Conservation (phyloP, 257 asterid species). For the Solanum clarkiae region DNA sequence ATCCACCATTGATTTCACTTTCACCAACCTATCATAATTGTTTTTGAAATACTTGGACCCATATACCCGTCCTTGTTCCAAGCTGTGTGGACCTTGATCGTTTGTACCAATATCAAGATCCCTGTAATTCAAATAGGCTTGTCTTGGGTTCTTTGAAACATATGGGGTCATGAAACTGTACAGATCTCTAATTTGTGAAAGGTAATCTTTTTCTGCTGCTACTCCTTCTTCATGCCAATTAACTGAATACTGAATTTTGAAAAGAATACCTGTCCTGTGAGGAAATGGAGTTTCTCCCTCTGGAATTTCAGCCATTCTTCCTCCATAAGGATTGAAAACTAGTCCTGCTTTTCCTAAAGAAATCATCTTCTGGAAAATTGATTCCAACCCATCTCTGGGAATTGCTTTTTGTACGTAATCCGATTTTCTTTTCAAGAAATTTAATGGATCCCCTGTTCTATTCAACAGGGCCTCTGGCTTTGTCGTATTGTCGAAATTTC, state of each 20-base stretch:
- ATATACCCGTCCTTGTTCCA: conserved; percentile 15
- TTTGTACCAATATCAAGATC: conserved; percentile 33
- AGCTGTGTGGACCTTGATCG: background rate
- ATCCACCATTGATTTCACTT: conserved; percentile 24
- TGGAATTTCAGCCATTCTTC: conserved; percentile 12
- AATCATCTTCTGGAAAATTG: conserved; percentile 8
- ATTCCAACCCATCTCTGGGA: background rate
- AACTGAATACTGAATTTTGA: conserved; percentile 24
- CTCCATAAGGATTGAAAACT: conserved; percentile 30
- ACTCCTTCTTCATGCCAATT: conserved; percentile 15
- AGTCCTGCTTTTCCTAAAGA: conserved; percentile 7
- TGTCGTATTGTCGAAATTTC: background rate
- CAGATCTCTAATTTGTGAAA: background rate
- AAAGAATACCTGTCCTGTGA: conserved; percentile 21
- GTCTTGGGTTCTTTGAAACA: conserved; percentile 29
- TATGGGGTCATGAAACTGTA: conserved; percentile 23
- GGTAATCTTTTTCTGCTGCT: conserved; percentile 3
- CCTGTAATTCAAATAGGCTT: conserved; percentile 31
- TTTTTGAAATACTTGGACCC: conserved; percentile 29
- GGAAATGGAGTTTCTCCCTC: conserved; percentile 23
- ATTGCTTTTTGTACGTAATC: conserved; percentile 20
- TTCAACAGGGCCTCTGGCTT: conserved; percentile 1
- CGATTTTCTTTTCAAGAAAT: conserved; percentile 19
- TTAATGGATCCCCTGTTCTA: background rate
- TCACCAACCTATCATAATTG: conserved; percentile 31